These are phyloP conservation scores for Vaccinium myrtillus DNA, from an alignment of 148 eudicot species.

Conservation along the genomic window DNA sequence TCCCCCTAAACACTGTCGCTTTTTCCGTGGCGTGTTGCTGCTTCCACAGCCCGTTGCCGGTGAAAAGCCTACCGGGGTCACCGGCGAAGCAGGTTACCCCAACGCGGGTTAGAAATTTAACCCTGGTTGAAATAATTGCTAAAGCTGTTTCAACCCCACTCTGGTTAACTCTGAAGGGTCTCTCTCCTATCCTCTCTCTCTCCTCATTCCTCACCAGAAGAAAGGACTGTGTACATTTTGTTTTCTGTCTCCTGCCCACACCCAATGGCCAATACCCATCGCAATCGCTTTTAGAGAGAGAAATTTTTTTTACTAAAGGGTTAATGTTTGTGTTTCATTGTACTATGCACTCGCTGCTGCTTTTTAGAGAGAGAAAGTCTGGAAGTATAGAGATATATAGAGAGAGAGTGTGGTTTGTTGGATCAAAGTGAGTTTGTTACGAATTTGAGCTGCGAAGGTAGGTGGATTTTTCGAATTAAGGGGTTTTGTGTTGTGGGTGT, in stretches of 20 bases:
- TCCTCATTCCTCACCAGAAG: conserved; percentile 10
- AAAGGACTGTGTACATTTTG: conserved; percentile 14
- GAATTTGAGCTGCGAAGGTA: conserved; percentile 5
- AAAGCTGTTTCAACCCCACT: conserved; percentile 16
- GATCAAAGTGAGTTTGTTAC: not conserved
- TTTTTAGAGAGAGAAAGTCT: not conserved
- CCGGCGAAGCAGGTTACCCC: conserved; percentile 15
- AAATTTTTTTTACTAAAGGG: not conserved
- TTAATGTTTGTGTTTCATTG: not conserved
- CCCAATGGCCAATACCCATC: not conserved
- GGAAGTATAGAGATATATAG: not conserved
- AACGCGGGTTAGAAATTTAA: conserved; percentile 27
- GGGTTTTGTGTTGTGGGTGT: not conserved
- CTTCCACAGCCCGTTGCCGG: conserved; percentile 28
- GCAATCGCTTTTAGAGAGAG: not conserved
- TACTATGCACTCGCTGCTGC: not conserved
- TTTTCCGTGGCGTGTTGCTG: conserved; percentile 1
- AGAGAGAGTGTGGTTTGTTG: not conserved
- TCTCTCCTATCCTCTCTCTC: not conserved
- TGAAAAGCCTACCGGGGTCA: not conserved
- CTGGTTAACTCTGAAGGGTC: conserved; percentile 17
- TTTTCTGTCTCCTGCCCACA: conserved; percentile 4
- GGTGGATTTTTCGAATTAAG: not conserved
- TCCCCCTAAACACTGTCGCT: conserved; percentile 10
- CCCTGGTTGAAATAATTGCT: conserved; percentile 32